Conservation (phyloP, 805 yeast species). For the Metschnikowia drakensbergensis region DNA sequence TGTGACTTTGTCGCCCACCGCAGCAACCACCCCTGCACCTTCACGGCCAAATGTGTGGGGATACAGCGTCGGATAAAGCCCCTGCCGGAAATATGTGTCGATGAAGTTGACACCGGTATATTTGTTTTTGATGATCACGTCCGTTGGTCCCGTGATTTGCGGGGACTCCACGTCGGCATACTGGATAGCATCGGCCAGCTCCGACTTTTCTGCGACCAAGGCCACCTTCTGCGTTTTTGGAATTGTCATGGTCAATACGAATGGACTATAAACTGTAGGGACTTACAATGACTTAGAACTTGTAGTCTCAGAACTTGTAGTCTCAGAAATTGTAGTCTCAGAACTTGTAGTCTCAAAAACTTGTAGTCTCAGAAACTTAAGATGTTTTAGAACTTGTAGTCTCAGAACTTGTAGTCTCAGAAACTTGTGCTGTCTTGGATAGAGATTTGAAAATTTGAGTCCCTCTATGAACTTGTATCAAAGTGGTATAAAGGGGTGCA, state of each 20-base stretch:
- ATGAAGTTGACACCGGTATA: slow-evolving; percentile 81
- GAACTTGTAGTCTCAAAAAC: no score
- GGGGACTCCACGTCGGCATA: slow-evolving; percentile 63
- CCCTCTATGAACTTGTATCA: no score
- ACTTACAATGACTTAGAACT: no score
- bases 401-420: no score
- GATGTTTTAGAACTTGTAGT: no score
- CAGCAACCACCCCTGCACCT: slow-evolving; percentile 66
- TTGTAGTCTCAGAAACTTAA: no score
- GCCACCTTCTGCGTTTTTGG: slow-evolving; percentile 58
- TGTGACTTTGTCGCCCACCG: slow-evolving; percentile 56
- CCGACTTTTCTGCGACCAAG: slow-evolving; percentile 52
- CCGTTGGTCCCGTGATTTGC: slow-evolving; percentile 42
- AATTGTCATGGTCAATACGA: slow-evolving; percentile 19
- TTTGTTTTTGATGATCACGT: slow-evolving; percentile 66
- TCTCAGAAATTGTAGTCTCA: no score
- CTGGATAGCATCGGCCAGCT: slow-evolving; percentile 52
- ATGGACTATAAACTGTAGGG: no score
- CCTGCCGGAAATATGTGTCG: slow-evolving; percentile 78
- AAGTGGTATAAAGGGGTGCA: no score
- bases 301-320: no score
- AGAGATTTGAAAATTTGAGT: not conserved
- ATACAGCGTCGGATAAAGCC: slow-evolving; percentile 56
- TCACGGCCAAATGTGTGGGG: slow-evolving; percentile 75
- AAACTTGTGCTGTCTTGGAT: not conserved